Base-by-base conservation (phyloP, 345 rosid genomes). In the Dimocarpus longan region DNA sequence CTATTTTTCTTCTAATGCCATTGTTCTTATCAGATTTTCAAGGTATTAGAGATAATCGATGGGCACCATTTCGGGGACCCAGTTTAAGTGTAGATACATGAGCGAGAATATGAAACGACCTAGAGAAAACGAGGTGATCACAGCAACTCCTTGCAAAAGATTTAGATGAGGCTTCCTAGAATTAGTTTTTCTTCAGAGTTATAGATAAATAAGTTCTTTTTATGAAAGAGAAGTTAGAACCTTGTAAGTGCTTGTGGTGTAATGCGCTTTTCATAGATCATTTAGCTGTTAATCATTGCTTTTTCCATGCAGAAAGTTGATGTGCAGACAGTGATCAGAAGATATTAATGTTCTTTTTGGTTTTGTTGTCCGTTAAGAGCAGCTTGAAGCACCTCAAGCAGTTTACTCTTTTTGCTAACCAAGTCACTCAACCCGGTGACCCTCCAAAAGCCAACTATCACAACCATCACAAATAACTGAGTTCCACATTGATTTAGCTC, bases 121-220 rank as follows among this genome's bases (percentile, higher is more conserved):
- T 72, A 86, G 91, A 71, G 92, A 89, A 22, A 91, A 89, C 68
- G 93, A 89, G 48, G 81, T 68, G 81, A 80, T 87, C 56, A 76
- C 75, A 54, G 86, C 78, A 74, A 74, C 82, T 71, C 83, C 92
- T 78, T 68, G 85, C 80, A 90, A 91, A 84, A 88, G 80, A 80
- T 84, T 79, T 59, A 83, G 82, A 89, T 85, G 86, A 86, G 56
- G 15, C 48, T 5, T 12, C 7, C 24, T 3, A n/a, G 22, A n/a
- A n/a, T 8, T 52, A 9, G 11, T 18, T 37, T 44, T 60, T 13
- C 16, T 15, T 69, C 15, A 8, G 48, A 24, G 24, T 8, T 57
- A 3, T 57, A n/a, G 56, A 42, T 42, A 42, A 42, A 42, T 42
- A 6, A 42, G 9, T 42, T 42, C 9, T 1, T 52, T 52, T 3